phyloP scores from a whole-genome alignment of 2,329 filamentous ascomycete genomes.

The Curvularia sp. region DNA sequence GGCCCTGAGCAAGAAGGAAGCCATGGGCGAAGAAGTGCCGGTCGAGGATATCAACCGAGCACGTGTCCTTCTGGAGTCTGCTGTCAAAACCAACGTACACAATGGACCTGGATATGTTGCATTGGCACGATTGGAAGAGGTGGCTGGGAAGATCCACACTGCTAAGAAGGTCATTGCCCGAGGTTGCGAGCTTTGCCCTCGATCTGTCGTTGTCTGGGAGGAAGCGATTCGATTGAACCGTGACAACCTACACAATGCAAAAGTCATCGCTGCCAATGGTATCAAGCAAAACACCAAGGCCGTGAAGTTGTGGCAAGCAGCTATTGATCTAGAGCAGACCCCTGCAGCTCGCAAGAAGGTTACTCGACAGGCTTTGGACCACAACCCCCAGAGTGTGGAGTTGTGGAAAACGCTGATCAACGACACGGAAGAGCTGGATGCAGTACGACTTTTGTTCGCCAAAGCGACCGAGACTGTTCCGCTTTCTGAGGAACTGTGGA shows the following conservation, averaged over 20 bases:
- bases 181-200: conserved; percentile 89
- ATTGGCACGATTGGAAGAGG: conserved; percentile 87
- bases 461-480: conserved; percentile 97
- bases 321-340: conserved; percentile 89
- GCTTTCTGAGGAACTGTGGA: conserved; percentile 91
- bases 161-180: conserved; percentile 87
- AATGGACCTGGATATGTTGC: conserved; percentile 97
- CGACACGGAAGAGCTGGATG: conserved; percentile 85
- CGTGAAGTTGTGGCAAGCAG: conserved; percentile 91
- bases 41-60: conserved; percentile 96
- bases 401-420: conserved; percentile 99
- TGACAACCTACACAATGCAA: conserved; percentile 83
- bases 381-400: conserved; percentile 91
- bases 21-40: conserved; percentile 75
- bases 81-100: conserved; percentile 95
- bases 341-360: conserved; percentile 88
- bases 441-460: conserved; percentile 86
- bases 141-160: conserved; percentile 88
- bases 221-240: conserved; percentile 89
- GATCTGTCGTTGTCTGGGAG: conserved; percentile 93
- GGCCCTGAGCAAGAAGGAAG: conserved; percentile 80
- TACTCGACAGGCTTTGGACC: conserved; percentile 86
- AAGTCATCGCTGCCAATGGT: conserved; percentile 91
- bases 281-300: conserved; percentile 91
- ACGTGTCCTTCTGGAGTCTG: conserved; percentile 89